Evolutionary conservation across 345 rosid genomes (phyloP).

Genomic region (Pugionium cornutum): DNA sequence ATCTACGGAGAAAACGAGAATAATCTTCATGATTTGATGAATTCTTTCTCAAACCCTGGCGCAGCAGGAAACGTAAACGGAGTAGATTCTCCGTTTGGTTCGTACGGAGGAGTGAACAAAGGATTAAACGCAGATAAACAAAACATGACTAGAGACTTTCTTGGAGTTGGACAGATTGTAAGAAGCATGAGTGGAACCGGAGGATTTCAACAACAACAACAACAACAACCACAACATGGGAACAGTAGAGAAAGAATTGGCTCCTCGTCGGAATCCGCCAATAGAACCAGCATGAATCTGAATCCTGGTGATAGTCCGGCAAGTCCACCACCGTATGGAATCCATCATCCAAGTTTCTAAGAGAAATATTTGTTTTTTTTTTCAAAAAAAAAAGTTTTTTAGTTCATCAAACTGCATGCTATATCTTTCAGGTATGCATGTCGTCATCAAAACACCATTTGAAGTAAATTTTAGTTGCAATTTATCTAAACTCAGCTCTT

Average conservation of each 20-base stretch:
- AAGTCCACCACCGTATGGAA: slow-evolving; percentile 40
- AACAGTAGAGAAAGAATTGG: slow-evolving; percentile 36
- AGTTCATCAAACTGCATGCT: slow-evolving; percentile 35
- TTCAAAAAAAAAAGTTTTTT: not conserved
- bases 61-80: slow-evolving; percentile 41
- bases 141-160: no score
- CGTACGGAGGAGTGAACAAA: no score
- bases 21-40: slow-evolving; percentile 38
- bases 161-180: no score
- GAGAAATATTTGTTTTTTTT: no score
- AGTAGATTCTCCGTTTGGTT: slow-evolving; percentile 39
- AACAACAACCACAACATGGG: slow-evolving; percentile 27
- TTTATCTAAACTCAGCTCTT: no score
- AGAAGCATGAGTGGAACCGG: no score
- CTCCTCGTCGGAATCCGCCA: slow-evolving; percentile 48
- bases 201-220: not conserved
- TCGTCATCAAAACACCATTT: slow-evolving; percentile 35
- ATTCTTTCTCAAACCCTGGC: slow-evolving; percentile 45
- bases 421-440: slow-evolving; percentile 38
- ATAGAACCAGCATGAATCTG: slow-evolving; percentile 39
- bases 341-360: slow-evolving; percentile 41
- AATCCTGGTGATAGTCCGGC: slow-evolving; percentile 43
- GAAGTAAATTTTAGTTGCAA: slow-evolving; percentile 14
- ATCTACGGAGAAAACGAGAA: slow-evolving; percentile 50
- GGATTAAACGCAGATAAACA: no score